Percentiles rank a stretch among this genome's conserved stretches.
These are phyloP conservation scores for Letharia columbiana DNA, from an alignment of 495 filamentous ascomycete species.

Conservation along the genomic window DNA sequence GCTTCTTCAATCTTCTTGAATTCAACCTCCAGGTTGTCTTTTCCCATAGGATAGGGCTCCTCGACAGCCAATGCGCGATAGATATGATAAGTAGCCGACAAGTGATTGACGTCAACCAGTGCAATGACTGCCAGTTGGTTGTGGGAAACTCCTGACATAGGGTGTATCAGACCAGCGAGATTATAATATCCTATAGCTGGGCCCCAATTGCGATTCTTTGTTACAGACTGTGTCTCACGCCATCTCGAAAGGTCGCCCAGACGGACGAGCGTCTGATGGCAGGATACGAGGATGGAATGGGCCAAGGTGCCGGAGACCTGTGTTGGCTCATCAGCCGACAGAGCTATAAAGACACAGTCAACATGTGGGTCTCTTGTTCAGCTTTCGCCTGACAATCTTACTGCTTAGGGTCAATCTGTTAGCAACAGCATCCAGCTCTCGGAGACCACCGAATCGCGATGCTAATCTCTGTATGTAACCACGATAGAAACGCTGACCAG, in stretches of 20 bases:
- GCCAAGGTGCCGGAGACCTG: conserved; percentile 42
- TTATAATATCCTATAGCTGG: conserved; percentile 78
- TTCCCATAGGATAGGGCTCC: conserved; percentile 63
- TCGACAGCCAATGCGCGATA: conserved; percentile 69
- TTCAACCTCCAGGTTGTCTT: conserved; percentile 67
- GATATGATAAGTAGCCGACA: conserved; percentile 79
- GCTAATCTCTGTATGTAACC: conserved; percentile 73
- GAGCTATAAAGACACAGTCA: conserved; percentile 25
- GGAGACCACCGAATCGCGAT: conserved; percentile 59
- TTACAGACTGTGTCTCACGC: conserved; percentile 58
- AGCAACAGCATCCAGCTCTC: conserved; percentile 63
- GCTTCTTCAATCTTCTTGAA: conserved; percentile 61
- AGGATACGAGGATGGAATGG: conserved; percentile 56
- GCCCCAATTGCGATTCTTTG: conserved; percentile 66
- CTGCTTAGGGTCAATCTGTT: conserved; percentile 55
- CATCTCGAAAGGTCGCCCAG: conserved; percentile 91
- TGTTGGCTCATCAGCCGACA: conserved; percentile 32
- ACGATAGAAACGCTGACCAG: conserved; percentile 76
- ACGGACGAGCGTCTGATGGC: conserved; percentile 73
- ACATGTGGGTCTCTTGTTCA: background rate
- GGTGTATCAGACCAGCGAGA: conserved; percentile 68
- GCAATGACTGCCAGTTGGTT: conserved; percentile 87
- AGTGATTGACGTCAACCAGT: conserved; percentile 62
- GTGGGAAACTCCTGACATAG: conserved; percentile 68
- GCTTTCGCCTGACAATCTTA: conserved; percentile 27